Evolutionary conservation across 1,139 yeast genomes (phyloP).

Genomic region (Lipomyces yarrowii): DNA sequence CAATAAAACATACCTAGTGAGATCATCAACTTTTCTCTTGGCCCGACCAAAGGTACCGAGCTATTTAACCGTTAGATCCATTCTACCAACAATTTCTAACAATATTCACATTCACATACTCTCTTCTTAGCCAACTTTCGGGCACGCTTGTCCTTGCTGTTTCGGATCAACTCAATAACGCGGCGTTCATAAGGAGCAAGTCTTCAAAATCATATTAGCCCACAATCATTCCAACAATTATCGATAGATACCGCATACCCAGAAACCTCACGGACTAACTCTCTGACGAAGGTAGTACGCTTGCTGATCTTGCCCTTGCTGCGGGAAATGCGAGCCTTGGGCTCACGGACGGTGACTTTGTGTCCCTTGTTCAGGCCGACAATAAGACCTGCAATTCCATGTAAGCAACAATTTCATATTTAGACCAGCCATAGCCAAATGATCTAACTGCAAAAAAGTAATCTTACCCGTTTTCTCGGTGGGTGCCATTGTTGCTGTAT

Average conservation of each 20-base stretch:
- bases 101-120: slow-evolving; percentile 9
- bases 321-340: slow-evolving; percentile 92
- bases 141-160: slow-evolving; percentile 99
- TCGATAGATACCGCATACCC: slow-evolving; percentile 50
- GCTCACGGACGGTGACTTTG: slow-evolving; percentile 92
- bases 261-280: slow-evolving; percentile 93
- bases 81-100: neutral
- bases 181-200: slow-evolving; percentile 99
- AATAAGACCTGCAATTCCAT: slow-evolving; percentile 73
- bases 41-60: slow-evolving; percentile 99
- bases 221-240: neutral
- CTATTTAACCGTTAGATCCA: slow-evolving; percentile 46
- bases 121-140: slow-evolving; percentile 99
- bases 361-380: slow-evolving; percentile 99
- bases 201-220: slow-evolving; percentile 9
- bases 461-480: slow-evolving; percentile 30
- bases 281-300: slow-evolving; percentile 95
- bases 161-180: slow-evolving; percentile 98
- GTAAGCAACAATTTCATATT: neutral
- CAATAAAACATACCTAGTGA: slow-evolving; percentile 54
- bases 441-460: neutral
- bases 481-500: slow-evolving; percentile 25
- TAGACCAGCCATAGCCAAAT: neutral
- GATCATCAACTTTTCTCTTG: slow-evolving; percentile 98
- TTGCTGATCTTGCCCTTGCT: slow-evolving; percentile 96